Evolutionary conservation across 1,139 yeast genomes (phyloP).

Genomic region (Yamadazyma trypodendri): DNA sequence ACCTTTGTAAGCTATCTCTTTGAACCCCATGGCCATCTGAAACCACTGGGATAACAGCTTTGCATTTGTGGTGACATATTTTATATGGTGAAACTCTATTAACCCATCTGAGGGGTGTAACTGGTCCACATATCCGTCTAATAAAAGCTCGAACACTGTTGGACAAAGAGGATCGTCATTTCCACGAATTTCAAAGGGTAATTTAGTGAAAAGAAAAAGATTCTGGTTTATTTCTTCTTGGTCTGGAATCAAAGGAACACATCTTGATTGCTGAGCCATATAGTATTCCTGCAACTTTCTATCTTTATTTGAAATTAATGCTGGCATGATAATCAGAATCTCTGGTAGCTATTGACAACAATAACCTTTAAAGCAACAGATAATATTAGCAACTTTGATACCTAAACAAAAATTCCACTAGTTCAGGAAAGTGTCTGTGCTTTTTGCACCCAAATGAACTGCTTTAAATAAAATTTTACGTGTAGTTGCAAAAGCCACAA

Average conservation of each 20-base stretch:
- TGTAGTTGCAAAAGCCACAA: too few relatives aligned
- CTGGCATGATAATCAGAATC: conserved; percentile 2
- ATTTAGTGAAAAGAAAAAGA: conserved; percentile 8
- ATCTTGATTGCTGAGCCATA: background rate
- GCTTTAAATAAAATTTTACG: too few relatives aligned
- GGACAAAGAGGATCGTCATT: conserved; percentile 20
- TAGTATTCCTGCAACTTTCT: conserved; percentile 1
- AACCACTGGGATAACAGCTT: conserved; percentile 59
- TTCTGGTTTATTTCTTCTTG: background rate
- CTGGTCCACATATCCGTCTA: conserved; percentile 21
- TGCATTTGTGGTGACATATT: conserved; percentile 54
- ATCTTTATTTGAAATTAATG: conserved; percentile 1
- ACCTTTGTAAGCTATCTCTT: conserved; percentile 60
- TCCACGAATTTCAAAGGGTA: conserved; percentile 23
- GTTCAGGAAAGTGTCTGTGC: too few relatives aligned
- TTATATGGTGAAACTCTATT: conserved; percentile 31
- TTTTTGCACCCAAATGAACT: background rate
- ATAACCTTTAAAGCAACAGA: background rate
- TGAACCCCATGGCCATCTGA: conserved; percentile 60
- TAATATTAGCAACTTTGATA: too few relatives aligned
- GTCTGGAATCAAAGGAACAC: background rate
- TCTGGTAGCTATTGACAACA: background rate
- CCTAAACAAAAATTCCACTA: too few relatives aligned
- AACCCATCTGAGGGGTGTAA: conserved; percentile 32
- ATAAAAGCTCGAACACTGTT: conserved; percentile 22